These are phyloP conservation scores for Saturnispora serradocipensis DNA, from an alignment of 805 yeast genomes.

Conservation along the genomic window DNA sequence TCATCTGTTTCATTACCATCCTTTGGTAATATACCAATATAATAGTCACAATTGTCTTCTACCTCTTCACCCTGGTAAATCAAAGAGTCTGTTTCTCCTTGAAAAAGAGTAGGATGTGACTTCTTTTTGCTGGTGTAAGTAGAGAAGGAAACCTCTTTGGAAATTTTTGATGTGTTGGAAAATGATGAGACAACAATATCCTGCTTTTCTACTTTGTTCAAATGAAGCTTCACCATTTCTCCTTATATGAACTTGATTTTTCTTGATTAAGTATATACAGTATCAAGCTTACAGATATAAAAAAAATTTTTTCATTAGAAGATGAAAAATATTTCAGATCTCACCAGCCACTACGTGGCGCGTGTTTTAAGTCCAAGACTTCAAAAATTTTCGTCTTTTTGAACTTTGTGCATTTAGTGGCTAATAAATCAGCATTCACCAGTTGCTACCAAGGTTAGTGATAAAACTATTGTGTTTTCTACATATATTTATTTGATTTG, in stretches of 20 bases:
- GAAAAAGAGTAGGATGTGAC: conserved; percentile 36
- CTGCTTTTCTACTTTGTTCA: conserved; percentile 1
- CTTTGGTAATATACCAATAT: conserved; percentile 73
- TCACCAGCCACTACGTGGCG: neutral
- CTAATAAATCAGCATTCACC: neutral
- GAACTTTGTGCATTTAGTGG: neutral
- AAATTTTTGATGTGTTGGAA: conserved; percentile 66
- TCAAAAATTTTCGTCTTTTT: neutral
- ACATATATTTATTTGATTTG: too few relatives aligned
- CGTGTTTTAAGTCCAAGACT: neutral
- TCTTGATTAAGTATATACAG: neutral
- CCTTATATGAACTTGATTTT: neutral
- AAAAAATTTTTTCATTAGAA: conserved; percentile 1
- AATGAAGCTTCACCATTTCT: conserved; percentile 1
- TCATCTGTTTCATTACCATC: conserved; percentile 29
- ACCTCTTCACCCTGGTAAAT: conserved; percentile 58
- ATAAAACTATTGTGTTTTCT: too few relatives aligned
- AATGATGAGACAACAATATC: conserved; percentile 47
- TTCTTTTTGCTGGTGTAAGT: conserved; percentile 44
- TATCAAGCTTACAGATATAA: neutral
- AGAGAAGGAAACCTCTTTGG: conserved; percentile 50
- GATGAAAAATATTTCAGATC: neutral
- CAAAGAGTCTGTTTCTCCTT: conserved; percentile 68
- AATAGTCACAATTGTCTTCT: conserved; percentile 42
- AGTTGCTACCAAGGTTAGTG: neutral